Base-by-base conservation (phyloP, 805 yeast genomes). In the Wickerhamomyces pijperi region DNA sequence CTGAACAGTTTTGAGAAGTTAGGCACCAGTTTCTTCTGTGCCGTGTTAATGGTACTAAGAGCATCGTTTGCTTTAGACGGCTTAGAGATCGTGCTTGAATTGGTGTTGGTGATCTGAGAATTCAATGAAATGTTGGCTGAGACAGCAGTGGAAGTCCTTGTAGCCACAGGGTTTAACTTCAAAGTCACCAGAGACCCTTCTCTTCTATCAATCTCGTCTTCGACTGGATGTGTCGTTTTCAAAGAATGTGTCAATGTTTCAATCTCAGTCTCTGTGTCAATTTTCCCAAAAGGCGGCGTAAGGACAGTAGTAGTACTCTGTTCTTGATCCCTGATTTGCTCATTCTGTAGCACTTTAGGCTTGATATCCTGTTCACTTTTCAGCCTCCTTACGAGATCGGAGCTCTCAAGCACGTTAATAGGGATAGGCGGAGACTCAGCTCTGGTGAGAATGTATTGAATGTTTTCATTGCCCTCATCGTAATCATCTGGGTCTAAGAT, bases 341-440 rank as follows among this genome's bases (percentile, higher is more conserved):
- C 45, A 16, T 15, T 31, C 19, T 31, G 17, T n/a, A 31, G 14
- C 32, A 39, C 44, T 19, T 36, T 31, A 17, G 39, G 39, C 23
- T 41, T 34, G 13, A 35, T 32, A 4, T 40, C 46, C 35, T 37
- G 23, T 28, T 42, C 39, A 12, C 28, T 34, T 4, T 25, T 38
- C 16, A 47, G 34, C 7, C 40, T 37, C 28, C 39, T 35, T n/a
- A 35, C 16, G 16, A 46, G 37, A 18, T 44, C 48, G 1, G 39
- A 34, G 29, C 50, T 54, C 36, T 51, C 55, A 18, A 47, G 36
- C 1, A 50, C 52, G 19, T 55, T 56, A 8, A 53, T 39, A 1
- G 59, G 59, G n/a, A 56, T 54, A 3, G 60, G 60, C 0, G 60
- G 60, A 9, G 50, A 44, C 28, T 54, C 58, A 3, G 47, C 28